A percentile compares a stretch with the other conserved stretches of the same genome.
These are phyloP conservation scores for Rhizopogon roseolus DNA, from an alignment of 768 basidiomycete species.

Conservation along the genomic window DNA sequence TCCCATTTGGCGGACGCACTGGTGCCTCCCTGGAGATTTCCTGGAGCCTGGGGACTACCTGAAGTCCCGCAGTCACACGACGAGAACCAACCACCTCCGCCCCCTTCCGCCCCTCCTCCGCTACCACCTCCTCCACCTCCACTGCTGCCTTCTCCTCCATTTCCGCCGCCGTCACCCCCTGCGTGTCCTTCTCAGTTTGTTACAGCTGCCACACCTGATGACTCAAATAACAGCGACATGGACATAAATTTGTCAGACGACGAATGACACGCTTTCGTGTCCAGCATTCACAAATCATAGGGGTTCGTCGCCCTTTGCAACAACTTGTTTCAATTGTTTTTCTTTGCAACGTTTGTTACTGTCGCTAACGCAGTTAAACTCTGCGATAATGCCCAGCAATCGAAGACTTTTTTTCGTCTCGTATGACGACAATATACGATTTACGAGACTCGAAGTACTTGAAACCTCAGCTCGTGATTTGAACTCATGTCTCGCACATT, in stretches of 20 bases:
- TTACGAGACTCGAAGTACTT: background rate
- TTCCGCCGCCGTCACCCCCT: slow-evolving; percentile 2
- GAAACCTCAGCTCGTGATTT: background rate
- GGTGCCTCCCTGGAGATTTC: slow-evolving; percentile 19
- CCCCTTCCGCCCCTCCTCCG: slow-evolving; percentile 29
- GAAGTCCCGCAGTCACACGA: slow-evolving; percentile 7
- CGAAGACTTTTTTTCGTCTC: background rate
- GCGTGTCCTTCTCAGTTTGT: background rate
- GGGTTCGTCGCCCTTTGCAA: too few species aligned
- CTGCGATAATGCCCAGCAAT: background rate
- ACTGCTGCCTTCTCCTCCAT: slow-evolving; percentile 1
- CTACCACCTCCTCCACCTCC: slow-evolving; percentile 25
- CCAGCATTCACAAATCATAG: background rate
- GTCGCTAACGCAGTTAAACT: background rate
- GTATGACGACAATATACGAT: background rate
- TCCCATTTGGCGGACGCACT: background rate
- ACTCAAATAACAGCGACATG: background rate
- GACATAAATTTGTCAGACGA: slow-evolving; percentile 27
- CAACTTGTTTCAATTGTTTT: too few species aligned
- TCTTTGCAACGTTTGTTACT: too few species aligned
- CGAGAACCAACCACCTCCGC: slow-evolving; percentile 22
- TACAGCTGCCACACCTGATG: background rate
- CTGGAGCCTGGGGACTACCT: slow-evolving; percentile 19
- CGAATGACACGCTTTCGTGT: slow-evolving; percentile 7
- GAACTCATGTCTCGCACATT: slow-evolving; percentile 14